Conservation (phyloP, 208 protist genomes). For the Angomonas deanei region DNA sequence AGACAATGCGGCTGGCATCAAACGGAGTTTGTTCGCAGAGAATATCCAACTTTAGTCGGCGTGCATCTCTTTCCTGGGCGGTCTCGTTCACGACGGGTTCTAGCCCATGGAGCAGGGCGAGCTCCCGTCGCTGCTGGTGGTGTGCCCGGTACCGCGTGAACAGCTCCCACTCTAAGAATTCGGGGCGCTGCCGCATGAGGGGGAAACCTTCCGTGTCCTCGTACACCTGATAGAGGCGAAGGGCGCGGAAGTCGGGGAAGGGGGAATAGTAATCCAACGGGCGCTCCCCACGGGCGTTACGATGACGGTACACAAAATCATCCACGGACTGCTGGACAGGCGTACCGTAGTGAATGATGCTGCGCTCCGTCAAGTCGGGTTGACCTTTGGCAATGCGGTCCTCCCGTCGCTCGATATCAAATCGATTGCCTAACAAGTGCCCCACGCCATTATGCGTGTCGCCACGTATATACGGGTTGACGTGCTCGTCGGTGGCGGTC, state of each 20-base stretch:
- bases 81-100: constrained; percentile 86
- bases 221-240: constrained; percentile 75
- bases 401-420: constrained; percentile 79
- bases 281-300: constrained; percentile 76
- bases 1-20: constrained; percentile 26
- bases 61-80: constrained; percentile 63
- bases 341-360: constrained; percentile 64
- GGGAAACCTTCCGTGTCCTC: constrained; percentile 86
- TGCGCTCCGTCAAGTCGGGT: constrained; percentile 79
- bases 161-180: constrained; percentile 87
- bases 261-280: constrained; percentile 88
- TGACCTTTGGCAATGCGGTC: constrained; percentile 51
- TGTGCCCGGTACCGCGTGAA: constrained; percentile 87
- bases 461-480: constrained; percentile 64
- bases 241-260: constrained; percentile 72
- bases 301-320: constrained; percentile 80
- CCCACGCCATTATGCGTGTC: constrained; percentile 59
- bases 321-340: constrained; percentile 74
- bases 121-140: constrained; percentile 76
- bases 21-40: constrained; percentile 86
- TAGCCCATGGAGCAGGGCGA: constrained; percentile 77
- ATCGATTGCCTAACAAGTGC: constrained; percentile 73
- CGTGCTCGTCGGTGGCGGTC: constrained; percentile 66
- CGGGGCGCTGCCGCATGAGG: constrained; percentile 75
- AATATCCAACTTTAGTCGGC: constrained; percentile 55